Evolutionary conservation across 352 stramenopile genomes (phyloP), one percentile per base, ranked within the genome.

Genomic region (Pythium biforme): DNA sequence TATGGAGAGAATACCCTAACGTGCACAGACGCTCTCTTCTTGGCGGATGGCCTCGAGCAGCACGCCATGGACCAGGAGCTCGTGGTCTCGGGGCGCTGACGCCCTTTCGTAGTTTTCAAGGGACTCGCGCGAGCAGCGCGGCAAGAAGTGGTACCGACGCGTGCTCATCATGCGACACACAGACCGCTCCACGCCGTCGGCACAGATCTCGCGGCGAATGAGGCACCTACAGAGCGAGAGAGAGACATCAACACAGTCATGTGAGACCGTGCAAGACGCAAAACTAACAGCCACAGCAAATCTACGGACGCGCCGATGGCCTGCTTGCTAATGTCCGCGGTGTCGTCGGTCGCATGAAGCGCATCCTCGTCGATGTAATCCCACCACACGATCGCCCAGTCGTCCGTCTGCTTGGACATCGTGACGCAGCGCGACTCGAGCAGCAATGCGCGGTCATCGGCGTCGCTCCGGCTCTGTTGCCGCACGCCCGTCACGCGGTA

Each of bases 361-460:
- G 77, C 70, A 40, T 81, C 70, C 3, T 43, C 55, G 48, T 81
- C 73, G 6, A 77, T 59, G 33, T 59, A 81, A 27, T 81, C 73
- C 70, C 70, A 81, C 5, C 76, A 27, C 19, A 81, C 25, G n/a
- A 81, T 57, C n/a, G 63, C 69, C 25, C 65, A 72, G 9, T 69
- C 68, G 9, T 66, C 56, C 14, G 61, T 52, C 48, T 74, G 67
- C 7, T 69, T 63, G 26, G 68, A 76, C 31, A 62, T 72, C 29
- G 64, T 69, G 10, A 77, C 25, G 22, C 62, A 45, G n/a, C 64
- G 48, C 10, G 57, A 48, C 57, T 81, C 61, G 4, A 64, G 62
- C 2, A 34, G 55, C 17, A 68, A 17, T 22, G 45, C 20, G 20
- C 1, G 23, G 51, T 73, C 31, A 4, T 53, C 47, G 40, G 70